Conservation (phyloP, 2,329 filamentous ascomycete species). For the Nannizziopsis barbatae region DNA sequence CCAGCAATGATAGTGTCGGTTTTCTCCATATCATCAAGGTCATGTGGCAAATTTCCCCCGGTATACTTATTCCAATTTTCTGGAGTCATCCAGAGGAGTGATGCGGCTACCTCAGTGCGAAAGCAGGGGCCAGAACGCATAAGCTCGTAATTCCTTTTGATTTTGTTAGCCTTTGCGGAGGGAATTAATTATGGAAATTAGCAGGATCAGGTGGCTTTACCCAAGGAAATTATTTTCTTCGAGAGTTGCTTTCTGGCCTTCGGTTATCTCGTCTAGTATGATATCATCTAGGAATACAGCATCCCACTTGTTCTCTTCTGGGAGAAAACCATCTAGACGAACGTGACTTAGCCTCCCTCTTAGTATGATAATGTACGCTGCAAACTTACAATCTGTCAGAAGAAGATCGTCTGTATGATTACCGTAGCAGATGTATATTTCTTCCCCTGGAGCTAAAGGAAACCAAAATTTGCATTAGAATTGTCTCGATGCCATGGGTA, state of each 20-base stretch:
- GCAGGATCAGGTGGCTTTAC: conserved; percentile 19
- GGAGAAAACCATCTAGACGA: conserved; percentile 33
- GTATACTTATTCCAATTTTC: conserved; percentile 32
- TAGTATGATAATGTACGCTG: conserved; percentile 2
- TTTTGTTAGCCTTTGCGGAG: neutral
- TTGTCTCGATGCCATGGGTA: neutral
- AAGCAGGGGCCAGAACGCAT: conserved; percentile 31
- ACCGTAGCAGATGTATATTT: conserved; percentile 37
- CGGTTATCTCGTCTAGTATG: conserved; percentile 25
- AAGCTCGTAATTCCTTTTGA: conserved; percentile 29
- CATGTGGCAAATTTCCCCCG: conserved; percentile 26
- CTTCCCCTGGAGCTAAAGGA: conserved; percentile 28
- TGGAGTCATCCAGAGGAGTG: conserved; percentile 30
- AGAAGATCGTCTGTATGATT: conserved; percentile 36
- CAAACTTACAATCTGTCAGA: conserved; percentile 32
- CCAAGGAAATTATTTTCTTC: conserved; percentile 31
- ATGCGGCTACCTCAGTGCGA: conserved; percentile 34
- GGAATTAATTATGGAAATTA: neutral
- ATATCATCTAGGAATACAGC: conserved; percentile 34
- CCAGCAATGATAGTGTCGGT: conserved; percentile 25
- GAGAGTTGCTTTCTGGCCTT: conserved; percentile 25
- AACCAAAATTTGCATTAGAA: neutral
- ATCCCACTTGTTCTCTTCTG: conserved; percentile 32
- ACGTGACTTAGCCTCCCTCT: neutral
- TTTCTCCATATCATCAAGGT: conserved; percentile 21